Conservation (phyloP, 164 flowering plant genomes). For the Sedum album region DNA sequence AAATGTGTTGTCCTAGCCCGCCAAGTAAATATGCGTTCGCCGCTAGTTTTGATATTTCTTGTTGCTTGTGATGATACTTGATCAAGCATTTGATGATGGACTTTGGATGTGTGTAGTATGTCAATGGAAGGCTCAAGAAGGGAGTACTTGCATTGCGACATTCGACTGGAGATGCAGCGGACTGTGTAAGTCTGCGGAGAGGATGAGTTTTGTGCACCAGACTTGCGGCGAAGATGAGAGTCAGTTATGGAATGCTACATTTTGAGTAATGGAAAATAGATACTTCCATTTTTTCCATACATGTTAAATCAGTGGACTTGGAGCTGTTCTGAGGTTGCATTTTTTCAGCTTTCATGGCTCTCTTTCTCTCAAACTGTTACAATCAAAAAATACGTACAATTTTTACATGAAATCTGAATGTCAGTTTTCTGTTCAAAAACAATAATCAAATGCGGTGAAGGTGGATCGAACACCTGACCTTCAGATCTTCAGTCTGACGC, state of each 20-base stretch:
- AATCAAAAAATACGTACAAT: too few species aligned
- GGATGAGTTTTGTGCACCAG: conserved; percentile 84
- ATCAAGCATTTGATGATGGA: neutral
- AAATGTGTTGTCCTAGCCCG: conserved; percentile 89
- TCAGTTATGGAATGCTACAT: conserved; percentile 60
- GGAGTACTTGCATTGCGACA: conserved; percentile 85
- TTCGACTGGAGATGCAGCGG: conserved; percentile 98
- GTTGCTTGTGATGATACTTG: too few species aligned
- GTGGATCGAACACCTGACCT: conserved; percentile 90
- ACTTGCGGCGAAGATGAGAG: conserved; percentile 87
- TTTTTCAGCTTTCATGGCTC: too few species aligned
- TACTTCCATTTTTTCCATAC: too few species aligned
- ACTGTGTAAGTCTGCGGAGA: conserved; percentile 76
- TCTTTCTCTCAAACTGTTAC: neutral
- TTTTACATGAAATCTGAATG: neutral
- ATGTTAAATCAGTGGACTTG: too few species aligned
- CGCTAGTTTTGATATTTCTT: neutral
- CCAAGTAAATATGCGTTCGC: conserved; percentile 43
- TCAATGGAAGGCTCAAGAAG: conserved; percentile 97
- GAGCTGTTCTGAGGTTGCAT: too few species aligned
- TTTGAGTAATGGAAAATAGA: conserved; percentile 17
- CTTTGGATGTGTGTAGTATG: conserved; percentile 45
- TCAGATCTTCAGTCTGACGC: conserved; percentile 92
- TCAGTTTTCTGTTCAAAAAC: neutral
- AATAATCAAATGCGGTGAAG: conserved; percentile 47